Conservation (phyloP, 129 eudicot species). For the Arctium lappa region DNA sequence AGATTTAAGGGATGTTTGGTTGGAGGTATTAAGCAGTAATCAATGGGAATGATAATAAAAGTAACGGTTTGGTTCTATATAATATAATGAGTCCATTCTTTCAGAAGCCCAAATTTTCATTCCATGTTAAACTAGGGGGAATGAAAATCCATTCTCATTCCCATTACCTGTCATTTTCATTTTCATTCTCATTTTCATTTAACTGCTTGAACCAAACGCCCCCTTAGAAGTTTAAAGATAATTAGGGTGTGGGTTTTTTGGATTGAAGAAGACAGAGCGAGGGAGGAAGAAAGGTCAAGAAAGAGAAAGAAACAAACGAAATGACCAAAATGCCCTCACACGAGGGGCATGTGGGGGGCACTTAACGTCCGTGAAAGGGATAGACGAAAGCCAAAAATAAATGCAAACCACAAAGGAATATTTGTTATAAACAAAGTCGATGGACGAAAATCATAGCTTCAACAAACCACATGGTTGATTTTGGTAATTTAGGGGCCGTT, state of each 20-base stretch:
- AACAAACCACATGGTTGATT: neutral
- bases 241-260: neutral
- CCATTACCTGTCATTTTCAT: too few relatives aligned
- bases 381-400: neutral
- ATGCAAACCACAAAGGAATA: neutral
- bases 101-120: too few relatives aligned
- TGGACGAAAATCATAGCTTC: neutral
- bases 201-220: too few relatives aligned
- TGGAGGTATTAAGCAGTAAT: too few relatives aligned
- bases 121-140: too few relatives aligned
- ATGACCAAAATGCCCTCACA: neutral
- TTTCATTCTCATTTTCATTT: too few relatives aligned
- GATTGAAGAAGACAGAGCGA: too few relatives aligned
- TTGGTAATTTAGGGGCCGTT: neutral
- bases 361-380: neutral
- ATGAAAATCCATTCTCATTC: too few relatives aligned
- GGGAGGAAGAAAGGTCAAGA: too few relatives aligned
- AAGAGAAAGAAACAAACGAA: neutral
- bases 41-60: too few relatives aligned
- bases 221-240: neutral
- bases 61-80: too few relatives aligned
- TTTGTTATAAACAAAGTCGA: neutral
- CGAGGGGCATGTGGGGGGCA: neutral
- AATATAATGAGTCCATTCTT: too few relatives aligned
- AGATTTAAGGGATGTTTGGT: neutral